These are phyloP conservation scores for Acer saccharum DNA, from an alignment of 345 rosid species.

Conservation along the genomic window DNA sequence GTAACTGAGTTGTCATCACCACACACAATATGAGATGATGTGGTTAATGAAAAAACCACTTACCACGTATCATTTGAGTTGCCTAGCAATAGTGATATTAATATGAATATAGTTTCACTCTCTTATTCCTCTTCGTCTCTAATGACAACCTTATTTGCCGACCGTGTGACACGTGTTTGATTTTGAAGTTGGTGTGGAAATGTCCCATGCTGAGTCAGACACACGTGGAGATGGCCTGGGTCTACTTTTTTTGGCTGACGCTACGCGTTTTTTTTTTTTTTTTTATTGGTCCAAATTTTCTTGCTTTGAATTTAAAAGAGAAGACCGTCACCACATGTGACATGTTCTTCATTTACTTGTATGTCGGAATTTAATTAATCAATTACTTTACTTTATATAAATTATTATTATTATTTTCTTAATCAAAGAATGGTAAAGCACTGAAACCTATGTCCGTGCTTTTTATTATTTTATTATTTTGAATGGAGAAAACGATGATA, in stretches of 20 bases:
- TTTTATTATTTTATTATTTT: too few species aligned
- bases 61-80: too few species aligned
- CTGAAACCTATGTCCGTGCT: too few species aligned
- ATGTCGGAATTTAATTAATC: neutral
- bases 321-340: neutral
- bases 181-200: neutral
- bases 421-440: too few species aligned
- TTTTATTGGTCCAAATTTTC: neutral
- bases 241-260: neutral
- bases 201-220: slow-evolving; percentile 20
- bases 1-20: too few species aligned
- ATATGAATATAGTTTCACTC: neutral
- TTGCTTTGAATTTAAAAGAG: neutral
- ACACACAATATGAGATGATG: too few species aligned
- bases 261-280: neutral
- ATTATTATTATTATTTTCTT: too few species aligned
- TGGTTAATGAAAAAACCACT: too few species aligned
- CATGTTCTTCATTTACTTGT: too few species aligned
- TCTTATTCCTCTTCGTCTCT: neutral
- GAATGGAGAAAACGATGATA: too few species aligned
- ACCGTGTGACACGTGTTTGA: neutral
- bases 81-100: too few species aligned
- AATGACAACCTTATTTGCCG: neutral
- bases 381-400: neutral
- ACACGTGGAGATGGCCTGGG: neutral